Percentiles rank a stretch among this genome's conserved stretches.
phyloP scores from a whole-genome alignment of 2,329 filamentous ascomycete genomes.

The Dactylellina leptospora region DNA sequence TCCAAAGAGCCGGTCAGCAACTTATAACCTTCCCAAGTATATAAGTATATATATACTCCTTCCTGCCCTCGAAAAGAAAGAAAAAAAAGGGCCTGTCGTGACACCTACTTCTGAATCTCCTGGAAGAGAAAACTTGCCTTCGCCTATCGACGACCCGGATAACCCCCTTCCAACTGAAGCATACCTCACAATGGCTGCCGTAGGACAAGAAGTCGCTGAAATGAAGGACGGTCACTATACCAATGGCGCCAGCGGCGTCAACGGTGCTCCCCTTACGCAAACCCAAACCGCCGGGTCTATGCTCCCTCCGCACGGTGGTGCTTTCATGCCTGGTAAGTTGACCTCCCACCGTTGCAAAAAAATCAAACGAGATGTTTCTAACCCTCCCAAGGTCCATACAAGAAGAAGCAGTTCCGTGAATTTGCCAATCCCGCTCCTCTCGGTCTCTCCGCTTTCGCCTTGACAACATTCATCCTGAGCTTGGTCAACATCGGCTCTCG shows the following conservation, averaged over 20 bases:
- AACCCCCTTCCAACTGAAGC: conserved; percentile 12
- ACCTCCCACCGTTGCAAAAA: not conserved
- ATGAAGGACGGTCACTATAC: conserved; percentile 29
- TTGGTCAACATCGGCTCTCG: conserved; percentile 75
- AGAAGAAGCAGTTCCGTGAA: conserved; percentile 71
- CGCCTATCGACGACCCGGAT: conserved; percentile 28
- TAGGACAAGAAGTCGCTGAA: conserved; percentile 21
- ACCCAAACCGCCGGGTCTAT: conserved; percentile 40
- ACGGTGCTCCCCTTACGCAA: conserved; percentile 34
- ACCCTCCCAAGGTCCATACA: conserved; percentile 63
- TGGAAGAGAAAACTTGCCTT: conserved; percentile 28
- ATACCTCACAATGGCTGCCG: conserved; percentile 39
- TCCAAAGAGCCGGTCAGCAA: conserved; percentile 37
- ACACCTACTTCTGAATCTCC: conserved; percentile 9
- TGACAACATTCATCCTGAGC: conserved; percentile 83
- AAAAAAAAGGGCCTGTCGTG: conserved; percentile 11
- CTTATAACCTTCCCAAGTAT: not conserved
- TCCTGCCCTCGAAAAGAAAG: conserved; percentile 27
- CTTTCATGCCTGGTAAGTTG: conserved; percentile 72
- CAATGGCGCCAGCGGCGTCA: conserved; percentile 39
- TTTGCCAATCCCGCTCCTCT: conserved; percentile 82
- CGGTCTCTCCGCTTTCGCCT: conserved; percentile 78
- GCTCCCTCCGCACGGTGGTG: conserved; percentile 73
- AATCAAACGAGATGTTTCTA: not conserved
- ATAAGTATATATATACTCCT: conserved; percentile 44